These are phyloP conservation scores for Boletellus ananas DNA, from an alignment of 768 basidiomycete genomes.

Conservation along the genomic window DNA sequence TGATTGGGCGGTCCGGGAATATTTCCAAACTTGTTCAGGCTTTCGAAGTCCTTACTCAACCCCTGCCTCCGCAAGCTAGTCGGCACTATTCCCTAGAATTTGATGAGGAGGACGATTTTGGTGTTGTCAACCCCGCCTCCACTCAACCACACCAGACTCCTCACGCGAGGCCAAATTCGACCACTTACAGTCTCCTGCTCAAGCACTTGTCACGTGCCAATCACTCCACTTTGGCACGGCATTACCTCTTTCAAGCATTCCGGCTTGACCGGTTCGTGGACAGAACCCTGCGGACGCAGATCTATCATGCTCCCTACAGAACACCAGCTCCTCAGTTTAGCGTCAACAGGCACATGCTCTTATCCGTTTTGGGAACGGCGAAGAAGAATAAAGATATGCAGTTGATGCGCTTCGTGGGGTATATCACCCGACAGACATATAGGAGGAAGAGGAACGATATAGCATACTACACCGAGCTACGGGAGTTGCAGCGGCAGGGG, in stretches of 20 bases:
- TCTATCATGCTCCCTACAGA: conserved; percentile 28
- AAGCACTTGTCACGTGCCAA: conserved; percentile 49
- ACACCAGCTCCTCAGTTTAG: conserved; percentile 50
- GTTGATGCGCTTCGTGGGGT: conserved; percentile 57
- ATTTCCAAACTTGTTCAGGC: conserved; percentile 67
- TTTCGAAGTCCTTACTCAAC: conserved; percentile 76
- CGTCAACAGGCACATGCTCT: conserved; percentile 52
- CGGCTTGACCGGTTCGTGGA: conserved; percentile 37
- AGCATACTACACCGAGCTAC: conserved; percentile 37
- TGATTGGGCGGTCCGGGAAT: conserved; percentile 57
- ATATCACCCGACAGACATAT: conserved; percentile 44
- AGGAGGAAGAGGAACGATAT: conserved; percentile 48
- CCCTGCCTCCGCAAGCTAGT: conserved; percentile 51
- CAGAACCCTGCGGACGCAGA: conserved; percentile 32
- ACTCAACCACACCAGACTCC: conserved; percentile 35
- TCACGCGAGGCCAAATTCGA: conserved; percentile 58
- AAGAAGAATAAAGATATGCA: conserved; percentile 57
- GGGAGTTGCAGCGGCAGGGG: conserved; percentile 23
- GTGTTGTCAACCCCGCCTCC: conserved; percentile 35
- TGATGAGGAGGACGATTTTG: conserved; percentile 64
- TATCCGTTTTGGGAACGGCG: conserved; percentile 54
- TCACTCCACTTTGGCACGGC: conserved; percentile 55
- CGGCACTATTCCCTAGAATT: conserved; percentile 48
- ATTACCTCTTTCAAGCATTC: conserved; percentile 59
- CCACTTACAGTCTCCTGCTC: conserved; percentile 60